Conservation (phyloP, 1,284 basidiomycete genomes). For the Stereum hirsutum region DNA sequence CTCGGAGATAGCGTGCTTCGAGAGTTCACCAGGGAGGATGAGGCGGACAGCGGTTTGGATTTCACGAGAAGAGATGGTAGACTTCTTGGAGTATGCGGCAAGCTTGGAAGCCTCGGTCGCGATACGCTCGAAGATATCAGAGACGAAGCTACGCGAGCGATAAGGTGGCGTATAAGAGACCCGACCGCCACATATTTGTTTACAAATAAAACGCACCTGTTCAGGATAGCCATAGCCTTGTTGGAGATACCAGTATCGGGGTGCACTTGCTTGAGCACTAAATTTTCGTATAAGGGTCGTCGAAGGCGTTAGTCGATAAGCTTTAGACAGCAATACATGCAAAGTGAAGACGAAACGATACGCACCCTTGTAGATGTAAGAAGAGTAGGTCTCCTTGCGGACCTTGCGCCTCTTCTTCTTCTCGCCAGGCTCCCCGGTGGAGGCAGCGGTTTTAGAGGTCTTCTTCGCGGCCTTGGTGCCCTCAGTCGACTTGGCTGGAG, state of each 20-base stretch:
- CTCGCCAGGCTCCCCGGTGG: conserved; percentile 59
- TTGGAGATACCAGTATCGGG: conserved; percentile 96
- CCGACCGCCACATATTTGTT: neutral
- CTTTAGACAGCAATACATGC: neutral
- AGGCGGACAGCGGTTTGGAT: conserved; percentile 89
- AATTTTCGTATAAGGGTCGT: too few relatives aligned
- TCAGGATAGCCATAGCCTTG: conserved; percentile 94
- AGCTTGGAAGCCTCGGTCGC: conserved; percentile 88
- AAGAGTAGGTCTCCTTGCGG: conserved; percentile 87
- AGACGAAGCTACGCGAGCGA: conserved; percentile 50
- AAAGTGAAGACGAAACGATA: neutral
- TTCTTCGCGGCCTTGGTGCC: conserved; percentile 79
- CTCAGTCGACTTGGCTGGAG: conserved; percentile 67
- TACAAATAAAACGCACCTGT: conserved; percentile 37
- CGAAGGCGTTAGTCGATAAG: neutral
- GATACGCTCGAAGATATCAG: conserved; percentile 91
- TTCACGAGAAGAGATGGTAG: conserved; percentile 90
- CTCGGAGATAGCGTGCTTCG: conserved; percentile 77
- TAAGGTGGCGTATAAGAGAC: neutral
- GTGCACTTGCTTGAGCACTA: conserved; percentile 75
- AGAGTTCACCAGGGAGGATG: conserved; percentile 83
- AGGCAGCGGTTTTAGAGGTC: conserved; percentile 58
- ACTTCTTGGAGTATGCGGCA: conserved; percentile 89
- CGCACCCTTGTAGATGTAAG: conserved; percentile 90
- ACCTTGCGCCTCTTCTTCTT: conserved; percentile 90